Base-by-base conservation (phyloP, 192 early-diverging fungal species). In the Backusella parvicylindrica region DNA sequence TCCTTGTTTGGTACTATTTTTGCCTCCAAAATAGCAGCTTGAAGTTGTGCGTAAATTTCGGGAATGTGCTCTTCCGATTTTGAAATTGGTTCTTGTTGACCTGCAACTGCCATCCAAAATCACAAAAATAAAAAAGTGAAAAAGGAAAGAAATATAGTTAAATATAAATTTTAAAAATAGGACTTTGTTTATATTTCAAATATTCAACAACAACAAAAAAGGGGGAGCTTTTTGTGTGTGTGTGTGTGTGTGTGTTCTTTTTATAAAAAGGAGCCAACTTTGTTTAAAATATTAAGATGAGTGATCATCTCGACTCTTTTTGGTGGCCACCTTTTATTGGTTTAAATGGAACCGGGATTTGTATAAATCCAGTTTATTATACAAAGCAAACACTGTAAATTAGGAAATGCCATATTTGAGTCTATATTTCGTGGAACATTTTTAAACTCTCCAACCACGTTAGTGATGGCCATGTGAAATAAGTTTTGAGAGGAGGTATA, bases 21-120 rank as follows among this genome's bases (percentile, higher is more conserved):
- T 36, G 32, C 66, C 3, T 36, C 33, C 66, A 37, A 23, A 37
- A 68, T 68, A 18, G 35, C 36, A 23, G 66, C 36, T 68, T 68
- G 33, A 6, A 68, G 66, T 28, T 68, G 66, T 38, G 32, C 36
- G 21, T 68, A 68, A 12, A 68, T 38, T 33, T 68, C 33, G 21
- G 32, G 18, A 35, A 68, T 68, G 36, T 35, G 33, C 36, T 36
- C n/a, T 37, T 36, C n/a, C 36, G 18, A 18, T 38, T 68, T 33
- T 37, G 65, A 18, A 68, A 37, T 36, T 18, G 65, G 26, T 32
- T 30, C 35, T 36, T 37, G 60, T 66, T 66, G 82, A 76, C 13
- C 53, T 56, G 53, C 53, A 56, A 56, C 53, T 56, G 53, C 53
- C 53, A 56, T 56, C 23, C 53, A 56, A 56, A 56, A 56, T 12